phyloP scores from a whole-genome alignment of 768 basidiomycete species.

The Mycena galopus region DNA sequence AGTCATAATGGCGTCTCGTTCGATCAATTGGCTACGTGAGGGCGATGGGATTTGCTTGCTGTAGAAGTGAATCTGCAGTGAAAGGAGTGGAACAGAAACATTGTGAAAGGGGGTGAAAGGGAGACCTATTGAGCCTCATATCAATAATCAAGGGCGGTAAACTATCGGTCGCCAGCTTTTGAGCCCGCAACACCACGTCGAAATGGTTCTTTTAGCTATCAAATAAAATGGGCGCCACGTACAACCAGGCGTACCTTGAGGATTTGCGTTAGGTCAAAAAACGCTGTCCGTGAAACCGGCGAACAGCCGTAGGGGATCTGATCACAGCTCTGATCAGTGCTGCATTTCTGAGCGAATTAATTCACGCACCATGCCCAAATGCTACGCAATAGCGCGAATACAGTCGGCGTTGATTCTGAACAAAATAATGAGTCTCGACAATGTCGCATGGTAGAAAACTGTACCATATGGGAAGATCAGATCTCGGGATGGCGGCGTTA shows the following conservation, averaged over 20 bases:
- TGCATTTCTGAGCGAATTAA: slow-evolving; percentile 10
- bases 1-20: background rate
- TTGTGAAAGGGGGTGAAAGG: slow-evolving; percentile 13
- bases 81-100: slow-evolving; percentile 9
- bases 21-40: slow-evolving; percentile 7
- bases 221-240: slow-evolving; percentile 8
- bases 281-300: slow-evolving; percentile 6
- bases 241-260: slow-evolving; percentile 12
- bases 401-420: too few species aligned
- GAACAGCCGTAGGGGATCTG: slow-evolving; percentile 9
- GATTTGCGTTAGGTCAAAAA: slow-evolving; percentile 1
- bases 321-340: slow-evolving; percentile 3
- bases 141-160: slow-evolving; percentile 5
- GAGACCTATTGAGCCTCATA: background rate
- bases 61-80: slow-evolving; percentile 11
- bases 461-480: too few species aligned
- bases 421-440: too few species aligned
- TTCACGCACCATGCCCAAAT: slow-evolving; percentile 10
- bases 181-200: too few species aligned
- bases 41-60: slow-evolving; percentile 10
- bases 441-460: too few species aligned
- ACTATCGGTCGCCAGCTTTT: slow-evolving; percentile 6
- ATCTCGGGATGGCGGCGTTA: too few species aligned
- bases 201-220: slow-evolving; percentile 15
- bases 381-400: slow-evolving; percentile 13